Evolutionary conservation across 768 basidiomycete species (phyloP).

Genomic region (Phaffia tasmanica): DNA sequence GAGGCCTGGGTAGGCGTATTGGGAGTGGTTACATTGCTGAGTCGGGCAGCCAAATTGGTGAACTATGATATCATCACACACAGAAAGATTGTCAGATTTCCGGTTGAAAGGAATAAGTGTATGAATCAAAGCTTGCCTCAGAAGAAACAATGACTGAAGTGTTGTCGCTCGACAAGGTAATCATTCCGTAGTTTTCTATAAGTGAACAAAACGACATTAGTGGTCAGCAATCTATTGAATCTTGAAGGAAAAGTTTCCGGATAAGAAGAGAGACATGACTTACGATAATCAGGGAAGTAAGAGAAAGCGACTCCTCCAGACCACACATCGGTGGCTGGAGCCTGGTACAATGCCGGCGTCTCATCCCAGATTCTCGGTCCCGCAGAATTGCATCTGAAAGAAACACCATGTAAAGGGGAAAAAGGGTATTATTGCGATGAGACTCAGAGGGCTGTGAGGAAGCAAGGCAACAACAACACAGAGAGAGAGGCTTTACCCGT

Average conservation of each 20-base stretch:
- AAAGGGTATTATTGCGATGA: background rate
- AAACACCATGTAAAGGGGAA: background rate
- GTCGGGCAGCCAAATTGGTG: constrained; percentile 52
- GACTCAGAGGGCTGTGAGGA: no score
- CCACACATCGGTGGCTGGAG: constrained; percentile 65
- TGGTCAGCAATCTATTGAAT: background rate
- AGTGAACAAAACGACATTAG: background rate
- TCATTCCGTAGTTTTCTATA: constrained; percentile 68
- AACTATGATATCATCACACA: constrained; percentile 45
- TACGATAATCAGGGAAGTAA: background rate
- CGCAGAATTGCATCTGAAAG: constrained; percentile 45
- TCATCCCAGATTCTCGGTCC: constrained; percentile 71
- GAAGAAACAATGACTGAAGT: constrained; percentile 27
- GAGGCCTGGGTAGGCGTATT: constrained; percentile 52
- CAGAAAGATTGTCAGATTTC: background rate
- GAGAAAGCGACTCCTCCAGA: constrained; percentile 75
- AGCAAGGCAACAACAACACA: background rate
- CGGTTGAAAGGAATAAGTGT: background rate
- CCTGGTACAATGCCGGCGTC: constrained; percentile 56
- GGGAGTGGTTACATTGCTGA: constrained; percentile 45
- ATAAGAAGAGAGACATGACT: background rate
- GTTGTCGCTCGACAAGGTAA: constrained; percentile 57
- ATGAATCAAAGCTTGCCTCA: background rate
- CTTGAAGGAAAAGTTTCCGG: background rate
- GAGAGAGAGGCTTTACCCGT: constrained; percentile 40